Conservation (phyloP, 2,329 filamentous ascomycete species). For the Hypocrella siamensis region DNA sequence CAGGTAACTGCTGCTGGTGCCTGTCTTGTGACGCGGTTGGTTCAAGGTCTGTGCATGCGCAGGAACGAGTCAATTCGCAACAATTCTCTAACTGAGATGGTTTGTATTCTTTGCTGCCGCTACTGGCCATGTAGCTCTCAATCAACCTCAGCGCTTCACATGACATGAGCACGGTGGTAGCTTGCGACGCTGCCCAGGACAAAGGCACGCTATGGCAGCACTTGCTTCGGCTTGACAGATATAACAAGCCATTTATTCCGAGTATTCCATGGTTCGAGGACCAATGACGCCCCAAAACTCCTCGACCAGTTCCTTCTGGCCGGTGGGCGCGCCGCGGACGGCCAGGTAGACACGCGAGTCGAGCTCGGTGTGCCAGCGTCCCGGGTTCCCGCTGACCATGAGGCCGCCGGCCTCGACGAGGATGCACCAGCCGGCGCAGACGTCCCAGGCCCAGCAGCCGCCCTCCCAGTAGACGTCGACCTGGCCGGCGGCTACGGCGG, state of each 20-base stretch:
- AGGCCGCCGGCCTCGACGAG: conserved; percentile 58
- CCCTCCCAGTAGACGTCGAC: conserved; percentile 70
- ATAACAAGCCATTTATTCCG: conserved; percentile 10
- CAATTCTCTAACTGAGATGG: no score
- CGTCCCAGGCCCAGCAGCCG: conserved; percentile 76
- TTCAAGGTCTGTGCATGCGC: no score
- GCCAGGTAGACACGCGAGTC: conserved; percentile 48
- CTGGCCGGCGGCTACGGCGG: conserved; percentile 53
- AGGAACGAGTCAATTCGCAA: no score
- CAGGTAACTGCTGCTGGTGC: no score
- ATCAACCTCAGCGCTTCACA: no score
- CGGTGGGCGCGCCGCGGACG: conserved; percentile 40
- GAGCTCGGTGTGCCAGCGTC: conserved; percentile 48
- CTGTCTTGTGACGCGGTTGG: no score
- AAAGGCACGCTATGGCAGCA: no score
- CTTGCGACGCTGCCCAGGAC: no score
- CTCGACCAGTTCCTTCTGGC: conserved; percentile 45
- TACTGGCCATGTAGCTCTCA: no score
- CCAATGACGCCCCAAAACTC: conserved; percentile 50
- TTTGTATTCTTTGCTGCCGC: no score
- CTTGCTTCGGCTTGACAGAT: no score
- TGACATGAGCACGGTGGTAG: no score
- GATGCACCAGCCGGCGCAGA: conserved; percentile 68
- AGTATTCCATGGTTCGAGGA: conserved; percentile 34
- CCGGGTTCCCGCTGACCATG: conserved; percentile 59